These are phyloP conservation scores for Colletotrichum musae DNA, from an alignment of 2,329 filamentous ascomycete species.

Conservation along the genomic window DNA sequence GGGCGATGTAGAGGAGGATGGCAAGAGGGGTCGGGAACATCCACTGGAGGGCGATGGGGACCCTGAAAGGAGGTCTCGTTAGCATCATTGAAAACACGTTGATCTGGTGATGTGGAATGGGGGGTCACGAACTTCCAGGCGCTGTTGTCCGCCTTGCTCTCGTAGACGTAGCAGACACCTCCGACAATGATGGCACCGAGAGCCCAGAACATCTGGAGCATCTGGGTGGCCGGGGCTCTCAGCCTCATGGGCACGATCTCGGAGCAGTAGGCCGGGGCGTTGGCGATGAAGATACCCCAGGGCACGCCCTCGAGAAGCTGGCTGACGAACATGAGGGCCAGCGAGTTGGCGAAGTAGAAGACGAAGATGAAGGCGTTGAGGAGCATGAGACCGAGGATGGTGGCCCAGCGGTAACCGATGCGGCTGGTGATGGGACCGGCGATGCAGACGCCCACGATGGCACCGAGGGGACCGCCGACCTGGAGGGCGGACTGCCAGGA, in stretches of 20 bases:
- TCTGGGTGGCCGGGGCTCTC: conserved; percentile 71
- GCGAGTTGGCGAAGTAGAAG: conserved; percentile 61
- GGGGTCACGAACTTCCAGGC: conserved; percentile 38
- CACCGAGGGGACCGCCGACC: conserved; percentile 69
- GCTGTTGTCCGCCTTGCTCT: conserved; percentile 48
- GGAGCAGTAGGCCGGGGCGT: conserved; percentile 73
- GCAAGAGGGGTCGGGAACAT: conserved; percentile 70
- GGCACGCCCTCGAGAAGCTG: conserved; percentile 74
- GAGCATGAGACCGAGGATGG: conserved; percentile 67
- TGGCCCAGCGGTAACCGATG: conserved; percentile 73
- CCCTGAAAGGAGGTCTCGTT: conserved; percentile 54
- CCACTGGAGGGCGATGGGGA: conserved; percentile 71
- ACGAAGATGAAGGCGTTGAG: conserved; percentile 72
- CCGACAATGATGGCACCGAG: conserved; percentile 74
- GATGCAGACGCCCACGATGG: conserved; percentile 71
- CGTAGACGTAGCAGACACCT: conserved; percentile 69
- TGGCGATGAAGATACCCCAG: conserved; percentile 78
- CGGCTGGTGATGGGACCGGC: conserved; percentile 72
- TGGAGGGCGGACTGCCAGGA: conserved; percentile 73
- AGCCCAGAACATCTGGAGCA: conserved; percentile 77
- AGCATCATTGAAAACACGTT: conserved; percentile 39
- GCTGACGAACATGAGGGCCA: conserved; percentile 62
- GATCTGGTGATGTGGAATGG: conserved; percentile 33
- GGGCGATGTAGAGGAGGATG: conserved; percentile 65
- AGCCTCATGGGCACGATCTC: conserved; percentile 74